Evolutionary conservation across 176 grass and related monocot species (phyloP), one percentile per base, ranked within the genome.

Genomic region (Poa annua): DNA sequence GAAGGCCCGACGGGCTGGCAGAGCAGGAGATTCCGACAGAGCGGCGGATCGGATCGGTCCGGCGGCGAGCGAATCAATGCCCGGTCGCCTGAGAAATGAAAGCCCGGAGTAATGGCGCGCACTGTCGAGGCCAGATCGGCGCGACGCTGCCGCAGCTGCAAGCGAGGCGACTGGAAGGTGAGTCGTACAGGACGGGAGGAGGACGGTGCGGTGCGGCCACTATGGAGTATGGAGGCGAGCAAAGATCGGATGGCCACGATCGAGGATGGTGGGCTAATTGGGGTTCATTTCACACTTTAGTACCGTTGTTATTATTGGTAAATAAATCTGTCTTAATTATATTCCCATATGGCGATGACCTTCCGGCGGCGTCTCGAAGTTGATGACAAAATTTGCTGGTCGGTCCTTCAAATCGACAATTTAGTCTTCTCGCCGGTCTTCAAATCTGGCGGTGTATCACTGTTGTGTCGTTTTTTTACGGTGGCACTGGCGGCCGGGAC

Each of bases 21-120:
- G 71, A 74, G 15, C 71, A 51, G 71, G 45, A 74, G 25, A 10
- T 29, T 29, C 45, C 47, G 71, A 51, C 71, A 50, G 45, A 72
- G 69, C 42, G 69, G 69, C 44, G 12, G 69, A 72, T 74, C 71
- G 17, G 71, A 74, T 74, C 71, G 24, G 10, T 51, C 71, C 70
- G 44, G 70, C 13, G 45, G 70, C 70, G 10, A 17, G 25, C 3
- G 13, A 11, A 50, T 74, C 14, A 74, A 74, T 74, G 71, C 45
- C 71, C 71, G 24, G 45, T 51, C 45, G 45, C 45, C 71, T 32
- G 71, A 74, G 45, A 74, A 51, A 51, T 51, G 45, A 74, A 74
- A 8, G 69, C 42, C 3, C 71, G 0, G 63, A 50, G 24, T 74
- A 26, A 74, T 51, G 57, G 57, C 69, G 22, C 22, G 21, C 12